Conservation (phyloP, 2,329 filamentous ascomycete genomes). For the Aspergillus pseudoterreus region DNA sequence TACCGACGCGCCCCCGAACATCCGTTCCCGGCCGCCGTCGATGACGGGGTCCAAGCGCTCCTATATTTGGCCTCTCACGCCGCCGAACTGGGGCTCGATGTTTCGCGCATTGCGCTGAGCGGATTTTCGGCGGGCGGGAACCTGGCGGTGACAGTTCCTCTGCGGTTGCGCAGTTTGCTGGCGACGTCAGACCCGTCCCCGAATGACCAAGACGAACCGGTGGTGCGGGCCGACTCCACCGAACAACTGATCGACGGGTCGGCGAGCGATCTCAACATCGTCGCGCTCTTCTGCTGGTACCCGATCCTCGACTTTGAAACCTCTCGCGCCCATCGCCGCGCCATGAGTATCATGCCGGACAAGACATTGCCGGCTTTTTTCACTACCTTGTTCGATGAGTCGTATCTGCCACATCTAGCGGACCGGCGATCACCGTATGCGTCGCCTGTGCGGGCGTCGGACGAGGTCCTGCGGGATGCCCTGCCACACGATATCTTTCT, state of each 20-base stretch:
- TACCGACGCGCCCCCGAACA: constrained; percentile 60
- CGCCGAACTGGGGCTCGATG: constrained; percentile 54
- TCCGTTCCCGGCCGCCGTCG: constrained; percentile 61
- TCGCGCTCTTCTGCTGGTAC: constrained; percentile 60
- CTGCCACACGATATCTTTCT: constrained; percentile 60
- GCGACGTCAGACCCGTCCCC: constrained; percentile 3
- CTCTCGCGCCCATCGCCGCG: constrained; percentile 56
- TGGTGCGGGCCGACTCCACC: constrained; percentile 30
- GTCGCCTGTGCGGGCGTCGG: constrained; percentile 54
- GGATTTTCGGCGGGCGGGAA: constrained; percentile 64
- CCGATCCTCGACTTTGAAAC: constrained; percentile 61
- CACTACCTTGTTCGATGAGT: constrained; percentile 48
- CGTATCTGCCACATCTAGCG: constrained; percentile 45
- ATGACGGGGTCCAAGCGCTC: constrained; percentile 61
- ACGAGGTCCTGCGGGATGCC: constrained; percentile 49
- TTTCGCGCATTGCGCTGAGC: constrained; percentile 54
- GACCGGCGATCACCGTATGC: constrained; percentile 56
- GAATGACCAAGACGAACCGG: constrained; percentile 20
- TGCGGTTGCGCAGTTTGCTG: constrained; percentile 50
- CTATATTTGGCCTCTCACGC: constrained; percentile 57
- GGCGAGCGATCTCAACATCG: constrained; percentile 46
- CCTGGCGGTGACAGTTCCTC: constrained; percentile 58
- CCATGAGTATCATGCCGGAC: constrained; percentile 51
- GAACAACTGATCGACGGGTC: constrained; percentile 34
- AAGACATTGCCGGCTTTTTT: constrained; percentile 47